Conservation (phyloP, 257 asterid species). For the Orobanche coerulescens region DNA sequence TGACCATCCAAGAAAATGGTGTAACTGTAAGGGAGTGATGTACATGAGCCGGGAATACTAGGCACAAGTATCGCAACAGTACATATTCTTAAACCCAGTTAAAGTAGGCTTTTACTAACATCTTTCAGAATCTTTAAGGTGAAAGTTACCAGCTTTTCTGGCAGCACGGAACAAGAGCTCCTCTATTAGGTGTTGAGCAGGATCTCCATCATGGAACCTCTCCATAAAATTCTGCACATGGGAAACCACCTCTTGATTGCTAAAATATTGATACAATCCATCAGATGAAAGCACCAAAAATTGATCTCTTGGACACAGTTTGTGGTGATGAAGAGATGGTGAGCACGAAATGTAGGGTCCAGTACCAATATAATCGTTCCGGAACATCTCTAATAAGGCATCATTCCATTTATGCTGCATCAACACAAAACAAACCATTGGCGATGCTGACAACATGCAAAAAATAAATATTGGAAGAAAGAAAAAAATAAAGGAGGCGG, state of each 20-base stretch:
- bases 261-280: constrained; percentile 92
- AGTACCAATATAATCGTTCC: constrained; percentile 87
- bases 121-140: neutral
- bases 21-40: constrained; percentile 2
- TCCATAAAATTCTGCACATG: constrained; percentile 84
- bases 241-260: constrained; percentile 88
- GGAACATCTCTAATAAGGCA: constrained; percentile 78
- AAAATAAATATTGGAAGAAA: constrained; percentile 14
- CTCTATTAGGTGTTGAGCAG: constrained; percentile 93
- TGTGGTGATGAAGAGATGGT: constrained; percentile 92
- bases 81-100: constrained; percentile 3
- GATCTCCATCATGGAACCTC: constrained; percentile 96
- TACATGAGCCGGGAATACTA: neutral
- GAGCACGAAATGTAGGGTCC: constrained; percentile 81
- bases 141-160: constrained; percentile 77
- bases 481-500: constrained; percentile 3
- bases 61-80: neutral
- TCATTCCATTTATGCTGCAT: constrained; percentile 85
- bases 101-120: constrained; percentile 4
- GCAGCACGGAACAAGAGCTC: constrained; percentile 95
- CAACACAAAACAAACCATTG: constrained; percentile 32
- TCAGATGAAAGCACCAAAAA: constrained; percentile 93
- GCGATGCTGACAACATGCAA: constrained; percentile 22
- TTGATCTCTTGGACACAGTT: constrained; percentile 78
- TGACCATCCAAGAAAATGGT: constrained; percentile 10